Evolutionary conservation across 2,329 filamentous ascomycete genomes (phyloP).

Genomic region (Fusarium sambucinum): DNA sequence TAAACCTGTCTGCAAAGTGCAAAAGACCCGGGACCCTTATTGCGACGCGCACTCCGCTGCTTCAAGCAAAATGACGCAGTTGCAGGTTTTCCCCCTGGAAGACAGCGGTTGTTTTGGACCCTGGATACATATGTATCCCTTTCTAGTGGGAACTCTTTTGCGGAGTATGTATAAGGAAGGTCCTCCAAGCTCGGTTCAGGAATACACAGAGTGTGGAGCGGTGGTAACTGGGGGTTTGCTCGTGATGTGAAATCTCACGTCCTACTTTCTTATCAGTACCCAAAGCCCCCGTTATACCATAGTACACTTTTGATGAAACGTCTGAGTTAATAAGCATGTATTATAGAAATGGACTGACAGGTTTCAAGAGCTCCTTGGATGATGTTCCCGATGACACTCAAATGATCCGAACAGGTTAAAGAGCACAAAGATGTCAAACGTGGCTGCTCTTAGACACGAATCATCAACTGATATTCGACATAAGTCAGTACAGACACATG

Average conservation of each 20-base stretch:
- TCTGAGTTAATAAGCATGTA: too few relatives aligned
- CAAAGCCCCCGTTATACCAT: not conserved
- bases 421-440: not conserved
- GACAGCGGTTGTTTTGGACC: not conserved
- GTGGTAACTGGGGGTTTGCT: not conserved
- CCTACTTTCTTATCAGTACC: not conserved
- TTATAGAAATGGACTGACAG: not conserved
- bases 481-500: too few relatives aligned
- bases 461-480: too few relatives aligned
- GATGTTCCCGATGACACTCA: not conserved
- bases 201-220: not conserved
- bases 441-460: too few relatives aligned
- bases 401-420: not conserved
- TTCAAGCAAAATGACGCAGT: not conserved
- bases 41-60: not conserved
- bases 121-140: not conserved
- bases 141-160: not conserved
- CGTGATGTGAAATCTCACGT: not conserved
- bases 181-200: not conserved
- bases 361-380: not conserved
- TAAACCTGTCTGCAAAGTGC: not conserved
- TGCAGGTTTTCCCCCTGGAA: not conserved
- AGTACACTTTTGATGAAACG: rapidly evolving
- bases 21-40: conserved; percentile 3
- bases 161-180: not conserved